These are phyloP conservation scores for Mycena vulgaris DNA, from an alignment of 768 basidiomycete genomes.

Conservation along the genomic window DNA sequence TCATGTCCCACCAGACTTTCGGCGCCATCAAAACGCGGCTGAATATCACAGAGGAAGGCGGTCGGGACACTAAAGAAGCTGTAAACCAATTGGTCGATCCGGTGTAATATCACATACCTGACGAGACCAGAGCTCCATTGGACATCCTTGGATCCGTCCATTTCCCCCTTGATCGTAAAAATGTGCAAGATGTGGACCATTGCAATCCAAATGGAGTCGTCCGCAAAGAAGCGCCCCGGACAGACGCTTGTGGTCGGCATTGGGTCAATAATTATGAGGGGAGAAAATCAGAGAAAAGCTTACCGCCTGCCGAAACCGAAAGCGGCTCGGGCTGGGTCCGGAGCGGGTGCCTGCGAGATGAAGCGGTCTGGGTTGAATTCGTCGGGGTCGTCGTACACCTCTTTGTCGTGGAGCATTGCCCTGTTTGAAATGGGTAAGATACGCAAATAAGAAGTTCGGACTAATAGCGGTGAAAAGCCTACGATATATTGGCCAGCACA, in stretches of 20 bases:
- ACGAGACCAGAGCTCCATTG: slow-evolving; percentile 23
- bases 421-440: slow-evolving; percentile 5
- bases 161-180: neutral
- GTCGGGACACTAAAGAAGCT: slow-evolving; percentile 7
- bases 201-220: slow-evolving; percentile 22
- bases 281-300: neutral
- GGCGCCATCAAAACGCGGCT: slow-evolving; percentile 22
- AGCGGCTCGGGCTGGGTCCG: slow-evolving; percentile 20
- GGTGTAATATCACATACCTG: slow-evolving; percentile 6
- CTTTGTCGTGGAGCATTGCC: slow-evolving; percentile 18
- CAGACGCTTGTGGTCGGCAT: slow-evolving; percentile 10
- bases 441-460: neutral
- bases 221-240: slow-evolving; percentile 14
- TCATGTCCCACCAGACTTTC: slow-evolving; percentile 7
- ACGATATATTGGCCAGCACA: slow-evolving; percentile 23
- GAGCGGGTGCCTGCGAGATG: slow-evolving; percentile 6
- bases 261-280: neutral
- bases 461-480: neutral
- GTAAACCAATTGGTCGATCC: neutral
- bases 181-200: slow-evolving; percentile 11
- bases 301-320: slow-evolving; percentile 24
- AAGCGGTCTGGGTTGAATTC: slow-evolving; percentile 21
- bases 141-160: neutral
- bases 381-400: slow-evolving; percentile 13
- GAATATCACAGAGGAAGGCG: slow-evolving; percentile 5